Conservation (phyloP, 345 rosid species). For the Murraya koenigii region DNA sequence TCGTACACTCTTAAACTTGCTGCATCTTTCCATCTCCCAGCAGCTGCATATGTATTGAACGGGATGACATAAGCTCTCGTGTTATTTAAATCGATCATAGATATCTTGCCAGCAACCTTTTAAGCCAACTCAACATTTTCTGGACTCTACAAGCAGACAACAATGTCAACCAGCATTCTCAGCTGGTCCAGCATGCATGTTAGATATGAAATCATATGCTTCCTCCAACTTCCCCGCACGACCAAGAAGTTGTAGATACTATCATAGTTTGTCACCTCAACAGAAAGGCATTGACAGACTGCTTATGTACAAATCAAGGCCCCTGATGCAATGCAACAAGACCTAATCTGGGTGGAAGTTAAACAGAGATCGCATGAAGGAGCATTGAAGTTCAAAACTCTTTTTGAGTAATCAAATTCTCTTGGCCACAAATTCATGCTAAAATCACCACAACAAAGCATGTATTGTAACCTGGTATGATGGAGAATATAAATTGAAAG, state of each 20-base stretch:
- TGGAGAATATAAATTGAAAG: neutral
- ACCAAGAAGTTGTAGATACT: slow-evolving; percentile 38
- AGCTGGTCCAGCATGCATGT: slow-evolving; percentile 42
- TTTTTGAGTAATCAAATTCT: neutral
- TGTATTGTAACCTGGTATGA: neutral
- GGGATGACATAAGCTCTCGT: slow-evolving; percentile 68
- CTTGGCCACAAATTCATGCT: neutral
- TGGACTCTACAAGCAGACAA: slow-evolving; percentile 75
- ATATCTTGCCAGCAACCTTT: slow-evolving; percentile 53
- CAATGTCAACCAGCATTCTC: slow-evolving; percentile 66
- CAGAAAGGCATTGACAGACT: too few relatives aligned
- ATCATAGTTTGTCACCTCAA: too few relatives aligned
- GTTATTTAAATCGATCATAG: slow-evolving; percentile 58
- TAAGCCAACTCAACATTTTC: slow-evolving; percentile 68
- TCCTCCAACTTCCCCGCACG: slow-evolving; percentile 85
- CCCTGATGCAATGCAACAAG: neutral
- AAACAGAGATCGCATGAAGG: neutral
- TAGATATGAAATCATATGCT: slow-evolving; percentile 58
- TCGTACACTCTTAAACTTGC: slow-evolving; percentile 52
- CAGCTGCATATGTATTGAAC: slow-evolving; percentile 71
- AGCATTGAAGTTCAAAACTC: neutral
- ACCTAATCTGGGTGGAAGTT: neutral
- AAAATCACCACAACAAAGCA: neutral
- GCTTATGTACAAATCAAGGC: neutral
- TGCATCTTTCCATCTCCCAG: slow-evolving; percentile 60